Evolutionary conservation across 768 basidiomycete species (phyloP).

Genomic region (Fomitopsis serialis): DNA sequence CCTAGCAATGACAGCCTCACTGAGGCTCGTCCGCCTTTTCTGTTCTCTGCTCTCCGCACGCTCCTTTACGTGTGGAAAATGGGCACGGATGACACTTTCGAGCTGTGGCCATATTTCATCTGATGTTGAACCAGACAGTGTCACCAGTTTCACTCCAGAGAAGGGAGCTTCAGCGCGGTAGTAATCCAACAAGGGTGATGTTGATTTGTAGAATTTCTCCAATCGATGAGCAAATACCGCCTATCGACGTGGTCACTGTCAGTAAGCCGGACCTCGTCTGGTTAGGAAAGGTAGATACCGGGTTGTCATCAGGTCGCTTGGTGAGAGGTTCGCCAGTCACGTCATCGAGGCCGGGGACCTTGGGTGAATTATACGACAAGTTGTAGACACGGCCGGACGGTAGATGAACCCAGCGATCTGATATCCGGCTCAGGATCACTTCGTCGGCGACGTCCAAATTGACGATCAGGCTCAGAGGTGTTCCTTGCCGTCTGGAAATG

Average conservation of each 20-base stretch:
- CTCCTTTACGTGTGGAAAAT: slow-evolving; percentile 57
- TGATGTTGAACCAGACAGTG: slow-evolving; percentile 67
- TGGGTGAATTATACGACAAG: slow-evolving; percentile 80
- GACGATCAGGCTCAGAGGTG: slow-evolving; percentile 73
- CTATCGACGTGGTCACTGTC: slow-evolving; percentile 30
- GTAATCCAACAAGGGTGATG: slow-evolving; percentile 75
- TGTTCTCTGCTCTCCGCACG: slow-evolving; percentile 35
- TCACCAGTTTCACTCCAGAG: slow-evolving; percentile 41
- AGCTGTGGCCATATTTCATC: slow-evolving; percentile 90
- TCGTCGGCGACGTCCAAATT: slow-evolving; percentile 88
- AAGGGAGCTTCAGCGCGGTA: slow-evolving; percentile 41
- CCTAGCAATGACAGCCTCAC: slow-evolving; percentile 43
- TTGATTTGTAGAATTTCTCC: slow-evolving; percentile 70
- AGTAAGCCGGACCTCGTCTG: neutral
- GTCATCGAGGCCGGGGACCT: slow-evolving; percentile 76
- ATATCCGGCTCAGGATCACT: slow-evolving; percentile 79
- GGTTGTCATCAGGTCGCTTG: slow-evolving; percentile 87
- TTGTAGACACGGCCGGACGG: slow-evolving; percentile 91
- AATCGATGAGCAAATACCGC: slow-evolving; percentile 76
- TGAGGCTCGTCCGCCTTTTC: slow-evolving; percentile 46
- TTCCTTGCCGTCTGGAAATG: slow-evolving; percentile 46
- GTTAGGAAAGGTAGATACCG: slow-evolving; percentile 45
- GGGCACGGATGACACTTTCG: slow-evolving; percentile 49
- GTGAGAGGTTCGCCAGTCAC: slow-evolving; percentile 82
- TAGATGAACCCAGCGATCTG: slow-evolving; percentile 86